A percentile compares a stretch with the other conserved stretches of the same genome.
Conservation (phyloP, 257 asterid species). For the Solanum raphanifolium region DNA sequence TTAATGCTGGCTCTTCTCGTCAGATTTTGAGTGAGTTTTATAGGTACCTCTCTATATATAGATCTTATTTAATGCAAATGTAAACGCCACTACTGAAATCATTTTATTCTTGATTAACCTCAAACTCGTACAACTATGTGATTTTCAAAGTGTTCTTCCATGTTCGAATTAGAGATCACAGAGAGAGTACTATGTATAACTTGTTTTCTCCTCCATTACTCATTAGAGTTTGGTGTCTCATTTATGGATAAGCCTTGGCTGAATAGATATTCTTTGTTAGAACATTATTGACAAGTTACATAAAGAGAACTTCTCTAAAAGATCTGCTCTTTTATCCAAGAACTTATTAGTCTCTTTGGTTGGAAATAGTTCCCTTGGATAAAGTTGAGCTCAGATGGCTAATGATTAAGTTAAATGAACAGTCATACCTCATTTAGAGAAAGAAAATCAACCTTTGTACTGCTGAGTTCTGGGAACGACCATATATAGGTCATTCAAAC, state of each 20-base stretch:
- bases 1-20: conserved; percentile 34
- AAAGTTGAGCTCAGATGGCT: background rate
- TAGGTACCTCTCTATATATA: conserved; percentile 29
- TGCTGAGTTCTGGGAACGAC: background rate
- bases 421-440: background rate
- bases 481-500: background rate
- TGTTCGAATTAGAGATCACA: background rate
- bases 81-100: background rate
- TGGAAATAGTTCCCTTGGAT: background rate
- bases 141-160: background rate
- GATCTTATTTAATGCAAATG: background rate
- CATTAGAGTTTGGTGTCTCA: background rate
- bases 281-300: background rate
- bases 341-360: background rate
- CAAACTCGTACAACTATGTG: background rate
- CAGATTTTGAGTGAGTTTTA: conserved; percentile 52
- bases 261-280: background rate
- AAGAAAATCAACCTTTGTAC: background rate
- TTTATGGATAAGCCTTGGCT: background rate
- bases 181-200: background rate
- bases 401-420: background rate
- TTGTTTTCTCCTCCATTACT: background rate
- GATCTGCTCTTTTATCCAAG: no score
- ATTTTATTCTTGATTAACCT: background rate
- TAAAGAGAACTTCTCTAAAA: background rate